These are phyloP conservation scores for Colletotrichum acutatum DNA, from an alignment of 2,329 filamentous ascomycete genomes.

Conservation along the genomic window DNA sequence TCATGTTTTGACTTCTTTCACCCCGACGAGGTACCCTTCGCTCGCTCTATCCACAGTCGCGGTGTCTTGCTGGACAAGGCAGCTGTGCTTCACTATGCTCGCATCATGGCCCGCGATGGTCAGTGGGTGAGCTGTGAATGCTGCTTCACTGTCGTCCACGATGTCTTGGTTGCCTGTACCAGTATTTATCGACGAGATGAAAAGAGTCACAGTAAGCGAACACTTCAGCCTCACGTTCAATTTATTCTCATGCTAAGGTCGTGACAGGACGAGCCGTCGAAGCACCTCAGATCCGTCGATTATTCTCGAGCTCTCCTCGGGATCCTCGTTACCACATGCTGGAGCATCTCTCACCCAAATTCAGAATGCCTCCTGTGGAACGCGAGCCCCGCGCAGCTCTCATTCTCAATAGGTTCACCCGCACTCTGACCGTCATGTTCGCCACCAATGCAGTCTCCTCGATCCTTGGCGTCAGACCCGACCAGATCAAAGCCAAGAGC, in stretches of 20 bases:
- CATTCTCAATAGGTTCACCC: slow-evolving; percentile 87
- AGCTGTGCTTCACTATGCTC: slow-evolving; percentile 83
- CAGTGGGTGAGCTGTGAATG: slow-evolving; percentile 85
- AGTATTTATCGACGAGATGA: slow-evolving; percentile 78
- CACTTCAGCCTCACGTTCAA: not conserved
- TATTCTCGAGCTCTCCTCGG: slow-evolving; percentile 83
- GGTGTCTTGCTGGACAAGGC: slow-evolving; percentile 85
- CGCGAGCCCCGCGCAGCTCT: slow-evolving; percentile 86
- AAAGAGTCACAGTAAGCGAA: slow-evolving; percentile 76
- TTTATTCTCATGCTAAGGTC: not conserved
- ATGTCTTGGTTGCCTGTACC: slow-evolving; percentile 87
- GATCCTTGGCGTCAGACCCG: slow-evolving; percentile 79
- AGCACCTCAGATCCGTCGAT: slow-evolving; percentile 79
- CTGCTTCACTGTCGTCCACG: slow-evolving; percentile 89
- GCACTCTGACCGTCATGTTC: slow-evolving; percentile 87
- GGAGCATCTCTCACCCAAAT: slow-evolving; percentile 85
- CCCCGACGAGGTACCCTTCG: slow-evolving; percentile 81
- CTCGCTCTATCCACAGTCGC: slow-evolving; percentile 76
- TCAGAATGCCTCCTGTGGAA: slow-evolving; percentile 70
- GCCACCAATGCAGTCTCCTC: slow-evolving; percentile 80
- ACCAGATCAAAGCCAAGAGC: slow-evolving; percentile 78
- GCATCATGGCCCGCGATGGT: slow-evolving; percentile 74
- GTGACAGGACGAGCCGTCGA: slow-evolving; percentile 75
- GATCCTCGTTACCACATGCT: slow-evolving; percentile 93
- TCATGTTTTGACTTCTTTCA: slow-evolving; percentile 91